Base-by-base conservation (phyloP, 2,329 filamentous ascomycete species). In the Pestalotiopsis sp. region DNA sequence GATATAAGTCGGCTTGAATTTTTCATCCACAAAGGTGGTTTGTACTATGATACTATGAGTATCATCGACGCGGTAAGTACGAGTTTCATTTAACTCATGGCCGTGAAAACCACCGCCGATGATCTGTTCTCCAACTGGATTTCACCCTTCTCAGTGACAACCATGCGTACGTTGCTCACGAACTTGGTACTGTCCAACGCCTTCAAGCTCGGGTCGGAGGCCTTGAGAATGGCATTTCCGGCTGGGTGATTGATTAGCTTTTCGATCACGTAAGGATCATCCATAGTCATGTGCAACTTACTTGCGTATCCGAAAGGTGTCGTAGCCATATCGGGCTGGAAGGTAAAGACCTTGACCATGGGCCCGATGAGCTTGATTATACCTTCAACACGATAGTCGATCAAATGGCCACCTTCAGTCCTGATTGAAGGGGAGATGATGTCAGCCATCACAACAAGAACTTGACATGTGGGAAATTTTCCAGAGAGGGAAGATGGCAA, bases 341-440 rank as follows among this genome's bases (percentile, higher is more conserved):
- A 41, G 57, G 27, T 31, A n/a, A 66, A 71, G 45, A 68, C 52
- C 60, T 68, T 70, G 39, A 41, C 45, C 57, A 61, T 59, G 14
- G 67, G 63, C 5, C 62, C 58, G 12, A 57, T 60, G 64, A 71
- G 66, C n/a, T 65, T 66, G 20, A 70, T 65, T 17, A 69, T 59
- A 41, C 68, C 68, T 27, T 56, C 27, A 59, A 64, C 62, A 27
- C 61, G 66, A 36, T 67, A 57, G 49, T 71, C 69, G 25, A 70
- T 71, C 20, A 31, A 59, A 14, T 69, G 65, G 17, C 68, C 69
- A 23, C 69, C 65, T 36, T 70, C 69, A 20, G 67, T 70, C 45
- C 67, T 71, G 45, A 36, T 41, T 14, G 25, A 41, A 41, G 11
- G 23, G 66, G 6, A n/a, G n/a, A 14, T 12, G 20, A 13, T 58